phyloP scores from a whole-genome alignment of 805 yeast genomes.

The Kazachstania kunashirensis region DNA sequence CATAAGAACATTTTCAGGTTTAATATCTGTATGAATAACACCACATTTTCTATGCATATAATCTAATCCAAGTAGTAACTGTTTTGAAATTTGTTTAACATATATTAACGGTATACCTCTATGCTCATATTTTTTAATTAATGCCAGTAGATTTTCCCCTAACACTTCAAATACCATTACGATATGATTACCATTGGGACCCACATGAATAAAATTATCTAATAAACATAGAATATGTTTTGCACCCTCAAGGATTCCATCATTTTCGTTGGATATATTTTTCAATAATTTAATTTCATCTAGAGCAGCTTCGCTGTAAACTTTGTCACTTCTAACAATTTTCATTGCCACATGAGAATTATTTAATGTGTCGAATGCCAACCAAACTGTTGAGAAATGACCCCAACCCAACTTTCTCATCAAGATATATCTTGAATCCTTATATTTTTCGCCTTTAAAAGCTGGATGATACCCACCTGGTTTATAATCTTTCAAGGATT shows the following conservation, averaged over 20 bases:
- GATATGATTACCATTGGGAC: constrained; percentile 87
- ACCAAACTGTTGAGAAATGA: constrained; percentile 93
- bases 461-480: constrained; percentile 97
- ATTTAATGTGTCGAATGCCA: constrained; percentile 50
- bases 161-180: constrained; percentile 97
- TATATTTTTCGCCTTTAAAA: constrained; percentile 73
- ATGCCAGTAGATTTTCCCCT: constrained; percentile 84
- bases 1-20: constrained; percentile 70
- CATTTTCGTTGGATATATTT: constrained; percentile 39
- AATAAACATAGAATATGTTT: constrained; percentile 67
- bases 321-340: constrained; percentile 82
- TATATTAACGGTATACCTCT: constrained; percentile 68
- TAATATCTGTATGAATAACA: constrained; percentile 65
- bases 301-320: constrained; percentile 86
- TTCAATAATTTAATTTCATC: constrained; percentile 83
- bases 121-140: constrained; percentile 69
- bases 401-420: constrained; percentile 98
- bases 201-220: constrained; percentile 77
- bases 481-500: constrained; percentile 72
- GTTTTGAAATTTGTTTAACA: constrained; percentile 76
- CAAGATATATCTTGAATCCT: constrained; percentile 62
- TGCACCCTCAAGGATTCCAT: constrained; percentile 52
- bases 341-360: constrained; percentile 84
- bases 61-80: constrained; percentile 57
- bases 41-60: constrained; percentile 58